These are phyloP conservation scores for Letharia columbiana DNA, from an alignment of 495 filamentous ascomycete species.

Conservation along the genomic window DNA sequence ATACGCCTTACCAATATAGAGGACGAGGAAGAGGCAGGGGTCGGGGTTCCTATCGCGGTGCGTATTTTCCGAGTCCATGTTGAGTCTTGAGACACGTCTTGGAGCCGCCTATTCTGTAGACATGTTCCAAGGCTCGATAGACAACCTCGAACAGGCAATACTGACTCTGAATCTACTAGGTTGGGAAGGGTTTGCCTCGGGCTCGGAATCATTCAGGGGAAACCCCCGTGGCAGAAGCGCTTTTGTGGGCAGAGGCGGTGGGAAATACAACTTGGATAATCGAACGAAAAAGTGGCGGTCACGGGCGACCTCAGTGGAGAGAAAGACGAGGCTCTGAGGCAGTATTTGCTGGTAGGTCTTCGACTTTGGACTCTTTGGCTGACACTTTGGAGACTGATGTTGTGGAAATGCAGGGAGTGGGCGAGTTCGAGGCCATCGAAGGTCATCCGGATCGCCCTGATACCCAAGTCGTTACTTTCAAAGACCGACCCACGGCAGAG, in stretches of 20 bases:
- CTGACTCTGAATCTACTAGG: slow-evolving; percentile 15
- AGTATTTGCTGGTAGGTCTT: slow-evolving; percentile 73
- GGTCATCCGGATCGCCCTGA: slow-evolving; percentile 48
- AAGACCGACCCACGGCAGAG: slow-evolving; percentile 83
- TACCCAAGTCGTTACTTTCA: slow-evolving; percentile 66
- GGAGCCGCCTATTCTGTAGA: neutral
- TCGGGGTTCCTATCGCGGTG: slow-evolving; percentile 32
- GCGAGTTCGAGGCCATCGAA: slow-evolving; percentile 73
- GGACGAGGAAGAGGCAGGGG: slow-evolving; percentile 33
- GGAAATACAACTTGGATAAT: slow-evolving; percentile 77
- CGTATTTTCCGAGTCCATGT: neutral
- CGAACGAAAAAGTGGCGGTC: slow-evolving; percentile 69
- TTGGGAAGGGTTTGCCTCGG: slow-evolving; percentile 33
- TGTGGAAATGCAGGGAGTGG: slow-evolving; percentile 52
- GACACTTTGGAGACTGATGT: neutral
- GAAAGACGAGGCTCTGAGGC: slow-evolving; percentile 74
- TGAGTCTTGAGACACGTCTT: neutral
- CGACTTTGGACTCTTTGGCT: neutral
- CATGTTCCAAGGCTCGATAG: neutral
- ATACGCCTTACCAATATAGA: slow-evolving; percentile 16
- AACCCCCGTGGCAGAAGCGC: slow-evolving; percentile 40
- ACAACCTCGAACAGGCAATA: neutral
- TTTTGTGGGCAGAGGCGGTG: slow-evolving; percentile 40
- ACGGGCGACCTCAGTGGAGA: slow-evolving; percentile 59
- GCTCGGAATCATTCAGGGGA: slow-evolving; percentile 35